Conservation (phyloP, 2,329 filamentous ascomycete genomes). For the Cryphonectria nitschkei region DNA sequence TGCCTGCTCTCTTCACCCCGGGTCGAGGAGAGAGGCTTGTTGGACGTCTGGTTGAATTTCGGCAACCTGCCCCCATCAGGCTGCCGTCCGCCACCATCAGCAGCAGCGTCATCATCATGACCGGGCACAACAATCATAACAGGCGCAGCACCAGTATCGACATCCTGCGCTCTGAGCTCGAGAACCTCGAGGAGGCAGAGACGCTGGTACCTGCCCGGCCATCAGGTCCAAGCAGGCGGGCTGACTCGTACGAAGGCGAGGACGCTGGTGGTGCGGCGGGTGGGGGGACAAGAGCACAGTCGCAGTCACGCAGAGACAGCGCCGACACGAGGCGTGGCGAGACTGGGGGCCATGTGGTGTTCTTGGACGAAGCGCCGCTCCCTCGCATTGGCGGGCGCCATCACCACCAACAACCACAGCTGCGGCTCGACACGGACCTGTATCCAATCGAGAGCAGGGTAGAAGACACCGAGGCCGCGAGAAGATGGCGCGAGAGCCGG, state of each 20-base stretch:
- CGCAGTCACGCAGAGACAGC: conserved; percentile 8
- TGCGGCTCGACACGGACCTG: conserved; percentile 33
- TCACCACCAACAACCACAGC: conserved; percentile 11
- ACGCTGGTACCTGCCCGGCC: conserved; percentile 8
- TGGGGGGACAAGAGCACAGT: neutral
- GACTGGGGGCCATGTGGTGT: conserved; percentile 17
- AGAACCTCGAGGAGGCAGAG: conserved; percentile 34
- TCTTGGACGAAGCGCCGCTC: conserved; percentile 17
- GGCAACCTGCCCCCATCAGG: neutral
- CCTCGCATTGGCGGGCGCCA: neutral
- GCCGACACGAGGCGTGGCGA: conserved; percentile 23
- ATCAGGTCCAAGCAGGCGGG: conserved; percentile 8
- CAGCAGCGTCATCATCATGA: conserved; percentile 28
- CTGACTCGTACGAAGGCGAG: neutral
- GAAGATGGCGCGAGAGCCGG: conserved; percentile 25
- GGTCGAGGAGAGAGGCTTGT: conserved; percentile 3
- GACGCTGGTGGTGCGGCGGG: neutral
- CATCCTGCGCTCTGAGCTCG: conserved; percentile 34
- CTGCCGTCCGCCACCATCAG: neutral
- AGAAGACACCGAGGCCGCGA: conserved; percentile 29
- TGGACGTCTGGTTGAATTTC: neutral
- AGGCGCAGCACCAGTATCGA: conserved; percentile 28
- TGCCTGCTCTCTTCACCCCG: neutral
- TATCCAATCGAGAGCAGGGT: conserved; percentile 40
- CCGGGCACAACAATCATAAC: conserved; percentile 27